phyloP scores from a whole-genome alignment of 2,329 filamentous ascomycete genomes.

The Ceratocystis huliohia region DNA sequence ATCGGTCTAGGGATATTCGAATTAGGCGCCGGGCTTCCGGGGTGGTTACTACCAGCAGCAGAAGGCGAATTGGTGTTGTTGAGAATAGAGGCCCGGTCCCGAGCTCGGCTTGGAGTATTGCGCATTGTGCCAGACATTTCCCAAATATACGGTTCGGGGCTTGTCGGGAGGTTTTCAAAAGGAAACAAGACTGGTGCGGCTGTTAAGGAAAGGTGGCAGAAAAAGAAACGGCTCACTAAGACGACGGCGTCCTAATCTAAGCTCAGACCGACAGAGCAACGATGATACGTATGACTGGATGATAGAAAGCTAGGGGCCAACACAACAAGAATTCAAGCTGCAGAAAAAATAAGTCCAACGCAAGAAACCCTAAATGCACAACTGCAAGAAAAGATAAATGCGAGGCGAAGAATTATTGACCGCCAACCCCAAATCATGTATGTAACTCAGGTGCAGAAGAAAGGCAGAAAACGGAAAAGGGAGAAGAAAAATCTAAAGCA shows the following conservation, averaged over 20 bases:
- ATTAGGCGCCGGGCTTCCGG: conserved; percentile 44
- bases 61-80: conserved; percentile 12
- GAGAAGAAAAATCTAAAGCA: conserved; percentile 5
- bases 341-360: background rate
- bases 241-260: conserved; percentile 3
- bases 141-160: background rate
- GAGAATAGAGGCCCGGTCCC: conserved; percentile 44
- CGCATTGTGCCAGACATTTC: conserved; percentile 49
- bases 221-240: background rate
- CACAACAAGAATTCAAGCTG: background rate
- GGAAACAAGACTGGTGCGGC: background rate
- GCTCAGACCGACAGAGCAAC: background rate
- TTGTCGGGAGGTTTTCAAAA: background rate
- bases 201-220: background rate
- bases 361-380: conserved; percentile 11
- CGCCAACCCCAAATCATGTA: conserved; percentile 10
- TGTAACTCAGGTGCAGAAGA: conserved; percentile 8
- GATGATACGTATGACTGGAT: background rate
- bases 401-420: conserved; percentile 12
- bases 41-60: conserved; percentile 28
- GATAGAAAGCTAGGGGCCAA: background rate
- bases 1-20: conserved; percentile 64
- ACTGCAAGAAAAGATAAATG: background rate
- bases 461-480: background rate
- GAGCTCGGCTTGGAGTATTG: conserved; percentile 52